Conservation (phyloP, 352 stramenopile species). For the Blastocystis sp. region DNA sequence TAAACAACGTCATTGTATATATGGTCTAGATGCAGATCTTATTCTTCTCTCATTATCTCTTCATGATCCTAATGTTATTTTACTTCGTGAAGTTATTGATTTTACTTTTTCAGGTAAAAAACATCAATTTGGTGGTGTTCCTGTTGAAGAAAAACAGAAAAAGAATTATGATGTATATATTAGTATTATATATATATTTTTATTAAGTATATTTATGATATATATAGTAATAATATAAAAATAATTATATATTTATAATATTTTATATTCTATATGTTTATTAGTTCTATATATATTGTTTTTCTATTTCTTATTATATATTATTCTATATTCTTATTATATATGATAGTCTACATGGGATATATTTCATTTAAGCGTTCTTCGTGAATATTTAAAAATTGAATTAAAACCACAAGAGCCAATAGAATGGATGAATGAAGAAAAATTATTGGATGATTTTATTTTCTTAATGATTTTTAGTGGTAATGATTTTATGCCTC, state of each 20-base stretch:
- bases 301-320: no score
- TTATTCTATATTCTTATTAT: neutral
- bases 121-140: no score
- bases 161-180: neutral
- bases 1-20: slow-evolving; percentile 90
- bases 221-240: no score
- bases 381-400: slow-evolving; percentile 86
- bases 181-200: no score
- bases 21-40: slow-evolving; percentile 91
- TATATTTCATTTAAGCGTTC: slow-evolving; percentile 50
- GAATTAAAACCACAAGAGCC: slow-evolving; percentile 58
- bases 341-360: slow-evolving; percentile 41
- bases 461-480: slow-evolving; percentile 97
- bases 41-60: slow-evolving; percentile 91
- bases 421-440: slow-evolving; percentile 45
- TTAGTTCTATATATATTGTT: no score
- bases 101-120: slow-evolving; percentile 60
- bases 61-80: slow-evolving; percentile 89
- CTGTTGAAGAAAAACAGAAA: slow-evolving; percentile 3
- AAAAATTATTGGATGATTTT: slow-evolving; percentile 96
- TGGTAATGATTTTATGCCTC: slow-evolving; percentile 97
- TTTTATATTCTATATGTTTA: no score
- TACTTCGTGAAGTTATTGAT: slow-evolving; percentile 87
- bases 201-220: no score
- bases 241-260: no score